Conservation (phyloP, 2,329 filamentous ascomycete species). For the Hypoxylon sp. region DNA sequence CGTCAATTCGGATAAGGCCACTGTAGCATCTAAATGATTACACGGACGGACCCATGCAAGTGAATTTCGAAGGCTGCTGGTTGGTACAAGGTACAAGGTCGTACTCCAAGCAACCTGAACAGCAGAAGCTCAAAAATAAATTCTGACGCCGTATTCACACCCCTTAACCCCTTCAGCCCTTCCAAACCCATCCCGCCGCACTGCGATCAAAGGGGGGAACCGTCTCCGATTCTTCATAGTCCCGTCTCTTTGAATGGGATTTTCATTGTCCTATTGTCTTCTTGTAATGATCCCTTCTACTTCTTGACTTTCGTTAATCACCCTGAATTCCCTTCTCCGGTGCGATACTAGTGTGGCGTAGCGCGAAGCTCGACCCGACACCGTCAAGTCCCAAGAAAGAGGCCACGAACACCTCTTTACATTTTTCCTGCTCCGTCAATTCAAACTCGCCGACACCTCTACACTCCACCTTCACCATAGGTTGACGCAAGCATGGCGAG, state of each 20-base stretch:
- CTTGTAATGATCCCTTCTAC: slow-evolving; percentile 57
- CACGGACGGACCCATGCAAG: slow-evolving; percentile 35
- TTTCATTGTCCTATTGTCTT: slow-evolving; percentile 45
- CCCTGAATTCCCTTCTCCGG: slow-evolving; percentile 43
- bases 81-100: slow-evolving; percentile 24
- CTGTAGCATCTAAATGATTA: slow-evolving; percentile 50
- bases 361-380: slow-evolving; percentile 33
- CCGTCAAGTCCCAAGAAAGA: slow-evolving; percentile 34
- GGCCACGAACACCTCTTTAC: slow-evolving; percentile 47
- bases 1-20: slow-evolving; percentile 52
- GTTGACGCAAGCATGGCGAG: slow-evolving; percentile 54
- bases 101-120: too few relatives aligned
- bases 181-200: slow-evolving; percentile 24
- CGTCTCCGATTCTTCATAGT: slow-evolving; percentile 25
- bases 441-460: slow-evolving; percentile 9
- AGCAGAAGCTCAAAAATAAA: slow-evolving; percentile 35
- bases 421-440: slow-evolving; percentile 18
- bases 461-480: slow-evolving; percentile 5
- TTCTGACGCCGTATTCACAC: slow-evolving; percentile 38
- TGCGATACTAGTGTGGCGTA: slow-evolving; percentile 38
- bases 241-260: slow-evolving; percentile 45
- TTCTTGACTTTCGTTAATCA: slow-evolving; percentile 59
- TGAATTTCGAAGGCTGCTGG: slow-evolving; percentile 20
- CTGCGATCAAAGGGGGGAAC: slow-evolving; percentile 35
- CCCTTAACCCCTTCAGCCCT: slow-evolving; percentile 22